Conservation (phyloP, 208 protist species). For the Naegleria fowleri region DNA sequence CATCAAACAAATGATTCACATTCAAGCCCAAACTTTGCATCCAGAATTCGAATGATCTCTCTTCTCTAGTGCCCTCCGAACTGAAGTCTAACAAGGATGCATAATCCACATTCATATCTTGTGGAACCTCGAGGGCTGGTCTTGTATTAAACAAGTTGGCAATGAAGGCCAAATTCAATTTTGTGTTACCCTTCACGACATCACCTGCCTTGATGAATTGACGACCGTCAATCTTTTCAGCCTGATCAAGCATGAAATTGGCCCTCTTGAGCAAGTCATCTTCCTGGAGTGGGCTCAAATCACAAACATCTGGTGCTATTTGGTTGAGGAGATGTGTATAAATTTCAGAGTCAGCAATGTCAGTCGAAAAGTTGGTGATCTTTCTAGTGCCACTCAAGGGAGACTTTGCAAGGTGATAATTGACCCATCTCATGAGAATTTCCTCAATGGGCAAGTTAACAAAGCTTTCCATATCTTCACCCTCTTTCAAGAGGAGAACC, state of each 20-base stretch:
- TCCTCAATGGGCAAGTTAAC: slow-evolving; percentile 55
- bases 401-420: slow-evolving; percentile 65
- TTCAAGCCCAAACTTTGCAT: slow-evolving; percentile 70
- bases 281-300: slow-evolving; percentile 46
- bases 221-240: slow-evolving; percentile 64
- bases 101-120: slow-evolving; percentile 26
- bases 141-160: slow-evolving; percentile 67
- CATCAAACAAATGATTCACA: slow-evolving; percentile 59
- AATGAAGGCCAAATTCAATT: slow-evolving; percentile 70
- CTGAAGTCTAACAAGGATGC: slow-evolving; percentile 28
- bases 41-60: slow-evolving; percentile 63
- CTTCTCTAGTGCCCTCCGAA: slow-evolving; percentile 58
- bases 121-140: slow-evolving; percentile 43
- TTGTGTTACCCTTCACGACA: slow-evolving; percentile 54
- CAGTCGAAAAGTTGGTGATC: slow-evolving; percentile 62
- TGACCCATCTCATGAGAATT: slow-evolving; percentile 70
- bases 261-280: slow-evolving; percentile 50
- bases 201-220: slow-evolving; percentile 62
- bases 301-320: slow-evolving; percentile 47
- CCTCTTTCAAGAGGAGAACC: slow-evolving; percentile 56
- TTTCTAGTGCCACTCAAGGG: slow-evolving; percentile 32
- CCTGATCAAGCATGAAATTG: slow-evolving; percentile 58
- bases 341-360: slow-evolving; percentile 56
- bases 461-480: slow-evolving; percentile 61
- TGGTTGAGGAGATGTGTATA: slow-evolving; percentile 57